A percentile compares a stretch with the other conserved stretches of the same genome.
Conservation (phyloP, 2,329 filamentous ascomycete genomes). For the Chaetomiaceae sp. region DNA sequence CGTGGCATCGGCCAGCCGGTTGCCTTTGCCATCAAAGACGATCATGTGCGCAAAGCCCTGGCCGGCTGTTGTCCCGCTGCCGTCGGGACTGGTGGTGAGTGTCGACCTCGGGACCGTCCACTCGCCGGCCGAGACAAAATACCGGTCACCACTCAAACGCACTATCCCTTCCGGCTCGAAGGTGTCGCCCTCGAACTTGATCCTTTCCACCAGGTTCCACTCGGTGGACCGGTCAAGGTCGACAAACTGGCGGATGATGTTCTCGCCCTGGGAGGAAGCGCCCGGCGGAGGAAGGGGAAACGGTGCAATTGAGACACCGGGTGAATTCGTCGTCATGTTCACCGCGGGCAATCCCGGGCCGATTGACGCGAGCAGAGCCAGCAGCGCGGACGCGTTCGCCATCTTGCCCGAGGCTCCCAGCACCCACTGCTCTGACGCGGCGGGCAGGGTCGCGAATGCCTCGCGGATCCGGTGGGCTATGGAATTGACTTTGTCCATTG, state of each 20-base stretch:
- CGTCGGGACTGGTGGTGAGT: constrained; percentile 24
- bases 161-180: constrained; percentile 47
- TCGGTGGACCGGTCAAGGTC: constrained; percentile 35
- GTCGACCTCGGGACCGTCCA: constrained; percentile 37
- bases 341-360: constrained; percentile 1
- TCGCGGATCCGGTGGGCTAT: background rate
- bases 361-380: constrained; percentile 5
- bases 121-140: constrained; percentile 41
- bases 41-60: constrained; percentile 42
- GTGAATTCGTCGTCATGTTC: constrained; percentile 34
- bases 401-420: constrained; percentile 1
- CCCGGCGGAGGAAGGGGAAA: constrained; percentile 34
- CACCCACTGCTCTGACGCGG: background rate
- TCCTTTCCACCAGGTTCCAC: constrained; percentile 39
- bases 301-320: constrained; percentile 30
- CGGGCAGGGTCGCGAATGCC: background rate
- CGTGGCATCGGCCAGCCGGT: constrained; percentile 40
- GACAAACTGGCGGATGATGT: constrained; percentile 36
- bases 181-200: constrained; percentile 41
- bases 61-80: constrained; percentile 23
- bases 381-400: constrained; percentile 2
- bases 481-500: background rate
- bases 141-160: constrained; percentile 38
- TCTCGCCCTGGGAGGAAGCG: constrained; percentile 31
- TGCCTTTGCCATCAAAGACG: constrained; percentile 40